Base-by-base conservation (phyloP, 148 eudicot species). In the Bassia scoparia region DNA sequence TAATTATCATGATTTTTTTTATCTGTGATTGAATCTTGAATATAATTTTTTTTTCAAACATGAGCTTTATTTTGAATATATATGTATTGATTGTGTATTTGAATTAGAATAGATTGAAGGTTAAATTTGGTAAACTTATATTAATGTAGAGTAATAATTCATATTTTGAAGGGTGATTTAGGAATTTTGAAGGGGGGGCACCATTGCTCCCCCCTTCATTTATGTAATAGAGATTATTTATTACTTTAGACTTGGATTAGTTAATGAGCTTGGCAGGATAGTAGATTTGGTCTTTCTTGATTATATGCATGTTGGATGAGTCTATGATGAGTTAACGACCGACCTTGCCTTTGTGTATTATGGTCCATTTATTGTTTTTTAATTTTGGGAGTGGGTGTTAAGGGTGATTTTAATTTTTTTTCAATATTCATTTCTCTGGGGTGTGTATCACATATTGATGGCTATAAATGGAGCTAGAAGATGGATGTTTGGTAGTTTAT, bases 291-390 rank as follows among this genome's bases (percentile, higher is more conserved):
- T 29, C 26, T 44, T 48, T n/a, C 31, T 61, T 46, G 65, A 49
- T 72, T 49, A 72, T 72, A 20, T n/a, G 34, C 41, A 29, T 44
- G 55, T 31, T 60, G 24, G 41, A 61, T 31, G 29, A 69, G 43
- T 30, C 18, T 30, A 33, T 69, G 72, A 34, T 43, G 12, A 41
- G 46, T 52, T 68, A 16, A 18, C 9, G 35, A 20, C 15, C 26
- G 58, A 46, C 35, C 56, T 26, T 9, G 56, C 34, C 34, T n/a
- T 67, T 43, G 53, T 46, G 4, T 23, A 9, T 30, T 49, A 33
- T 70, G 23, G 34, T 61, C 23, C 12, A 33, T 61, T 52, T 20
- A 52, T 21, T 18, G 20, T 52, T 52, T 10, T 52, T 52, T 3
- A 4, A 4, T 52, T 52, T 17, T 20, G 56, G 56, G 21, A 20